Conservation (phyloP, 1,139 yeast genomes). For the Geotrichum bryndzae region DNA sequence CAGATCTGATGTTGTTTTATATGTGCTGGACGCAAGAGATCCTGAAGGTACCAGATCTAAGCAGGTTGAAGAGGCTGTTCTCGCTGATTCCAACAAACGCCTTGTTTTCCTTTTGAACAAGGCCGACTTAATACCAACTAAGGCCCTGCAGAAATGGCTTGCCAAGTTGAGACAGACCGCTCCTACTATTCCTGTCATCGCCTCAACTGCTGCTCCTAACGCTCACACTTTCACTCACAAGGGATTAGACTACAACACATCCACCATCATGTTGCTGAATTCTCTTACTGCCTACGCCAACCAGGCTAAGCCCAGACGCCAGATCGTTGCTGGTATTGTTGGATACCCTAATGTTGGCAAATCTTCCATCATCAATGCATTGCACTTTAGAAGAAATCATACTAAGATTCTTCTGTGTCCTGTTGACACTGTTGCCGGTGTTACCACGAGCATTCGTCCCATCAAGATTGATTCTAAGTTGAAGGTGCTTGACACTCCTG, state of each 20-base stretch:
- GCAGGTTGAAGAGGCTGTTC: constrained; percentile 82
- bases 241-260: constrained; percentile 55
- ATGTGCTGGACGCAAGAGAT: constrained; percentile 93
- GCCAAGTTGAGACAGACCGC: constrained; percentile 70
- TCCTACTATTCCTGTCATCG: constrained; percentile 82
- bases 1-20: constrained; percentile 80
- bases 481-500: constrained; percentile 90
- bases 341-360: constrained; percentile 97
- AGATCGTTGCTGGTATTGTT: constrained; percentile 91
- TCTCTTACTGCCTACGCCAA: constrained; percentile 82
- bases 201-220: constrained; percentile 47
- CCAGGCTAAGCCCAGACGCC: constrained; percentile 76
- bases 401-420: constrained; percentile 67
- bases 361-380: constrained; percentile 86
- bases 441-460: constrained; percentile 84
- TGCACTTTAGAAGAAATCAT: constrained; percentile 64
- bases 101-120: constrained; percentile 81
- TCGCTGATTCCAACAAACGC: constrained; percentile 75
- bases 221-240: constrained; percentile 69
- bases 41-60: constrained; percentile 92
- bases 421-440: constrained; percentile 96
- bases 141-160: constrained; percentile 78
- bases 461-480: constrained; percentile 86
- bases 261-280: constrained; percentile 68
- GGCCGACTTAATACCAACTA: constrained; percentile 84